Conservation (phyloP, 23 red algal genomes). For the Gracilaria caudata region DNA sequence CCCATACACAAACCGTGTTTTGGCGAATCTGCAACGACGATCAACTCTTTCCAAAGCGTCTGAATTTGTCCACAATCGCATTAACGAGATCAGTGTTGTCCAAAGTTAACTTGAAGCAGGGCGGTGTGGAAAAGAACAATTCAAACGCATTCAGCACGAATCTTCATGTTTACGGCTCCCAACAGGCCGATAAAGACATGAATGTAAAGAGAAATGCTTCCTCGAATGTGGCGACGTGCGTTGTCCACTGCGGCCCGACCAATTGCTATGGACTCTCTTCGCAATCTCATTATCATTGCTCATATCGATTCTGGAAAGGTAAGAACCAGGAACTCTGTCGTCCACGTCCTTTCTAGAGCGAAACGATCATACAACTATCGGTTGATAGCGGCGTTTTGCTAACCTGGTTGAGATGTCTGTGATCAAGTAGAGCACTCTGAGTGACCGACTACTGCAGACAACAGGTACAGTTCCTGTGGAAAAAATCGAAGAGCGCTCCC, state of each 20-base stretch:
- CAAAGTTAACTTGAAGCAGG: no score
- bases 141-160: neutral
- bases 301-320: slow-evolving; percentile 92
- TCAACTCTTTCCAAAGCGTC: no score
- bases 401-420: neutral
- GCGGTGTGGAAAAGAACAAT: neutral
- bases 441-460: slow-evolving; percentile 55
- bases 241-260: slow-evolving; percentile 5
- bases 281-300: slow-evolving; percentile 91
- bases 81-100: neutral
- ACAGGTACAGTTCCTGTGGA: slow-evolving; percentile 78
- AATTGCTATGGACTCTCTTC: slow-evolving; percentile 24
- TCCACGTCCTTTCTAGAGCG: neutral
- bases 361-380: neutral
- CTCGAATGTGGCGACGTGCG: slow-evolving; percentile 3
- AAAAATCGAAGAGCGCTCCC: slow-evolving; percentile 44
- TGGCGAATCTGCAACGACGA: no score
- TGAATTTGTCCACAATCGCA: no score
- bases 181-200: neutral
- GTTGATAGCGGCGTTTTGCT: neutral
- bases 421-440: slow-evolving; percentile 57
- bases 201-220: slow-evolving; percentile 1
- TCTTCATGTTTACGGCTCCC: neutral
- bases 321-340: neutral
- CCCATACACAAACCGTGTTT: no score